These are phyloP conservation scores for Leucocoprinus sp. DNA, from an alignment of 768 basidiomycete genomes.

Conservation along the genomic window DNA sequence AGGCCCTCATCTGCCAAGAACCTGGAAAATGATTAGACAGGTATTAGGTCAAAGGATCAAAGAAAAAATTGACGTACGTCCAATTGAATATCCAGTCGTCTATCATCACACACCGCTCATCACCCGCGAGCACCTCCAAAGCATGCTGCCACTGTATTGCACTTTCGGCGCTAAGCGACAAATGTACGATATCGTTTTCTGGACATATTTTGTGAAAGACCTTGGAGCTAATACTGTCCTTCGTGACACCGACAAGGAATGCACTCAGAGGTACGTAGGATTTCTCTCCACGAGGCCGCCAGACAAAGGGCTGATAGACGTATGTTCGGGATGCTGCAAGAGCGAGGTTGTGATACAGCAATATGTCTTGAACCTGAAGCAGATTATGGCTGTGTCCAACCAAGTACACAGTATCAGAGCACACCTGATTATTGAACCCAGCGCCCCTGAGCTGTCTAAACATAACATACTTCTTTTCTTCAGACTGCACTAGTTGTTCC, in stretches of 20 bases:
- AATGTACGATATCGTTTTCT: slow-evolving; percentile 27
- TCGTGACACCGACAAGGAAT: slow-evolving; percentile 33
- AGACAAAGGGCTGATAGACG: slow-evolving; percentile 37
- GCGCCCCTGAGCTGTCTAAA: slow-evolving; percentile 40
- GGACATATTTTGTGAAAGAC: slow-evolving; percentile 34
- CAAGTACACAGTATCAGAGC: neutral
- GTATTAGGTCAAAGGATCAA: neutral
- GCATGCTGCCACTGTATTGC: slow-evolving; percentile 31
- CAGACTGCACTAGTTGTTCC: slow-evolving; percentile 15
- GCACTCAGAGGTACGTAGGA: slow-evolving; percentile 34
- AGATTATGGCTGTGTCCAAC: neutral
- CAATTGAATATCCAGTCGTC: slow-evolving; percentile 38
- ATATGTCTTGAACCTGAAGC: slow-evolving; percentile 35
- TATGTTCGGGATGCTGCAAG: slow-evolving; percentile 30
- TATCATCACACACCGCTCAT: slow-evolving; percentile 34
- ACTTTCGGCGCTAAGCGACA: slow-evolving; percentile 21
- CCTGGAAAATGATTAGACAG: slow-evolving; percentile 14
- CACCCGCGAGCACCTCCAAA: slow-evolving; percentile 20
- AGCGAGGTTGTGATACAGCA: slow-evolving; percentile 38
- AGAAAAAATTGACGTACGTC: slow-evolving; percentile 22
- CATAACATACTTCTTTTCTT: slow-evolving; percentile 29
- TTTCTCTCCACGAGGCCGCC: slow-evolving; percentile 34
- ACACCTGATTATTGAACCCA: slow-evolving; percentile 42
- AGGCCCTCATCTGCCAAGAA: slow-evolving; percentile 32
- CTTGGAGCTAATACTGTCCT: slow-evolving; percentile 26